Conservation (phyloP, 371 early-diverging fungal species). For the Blastocladiella emersonii region DNA sequence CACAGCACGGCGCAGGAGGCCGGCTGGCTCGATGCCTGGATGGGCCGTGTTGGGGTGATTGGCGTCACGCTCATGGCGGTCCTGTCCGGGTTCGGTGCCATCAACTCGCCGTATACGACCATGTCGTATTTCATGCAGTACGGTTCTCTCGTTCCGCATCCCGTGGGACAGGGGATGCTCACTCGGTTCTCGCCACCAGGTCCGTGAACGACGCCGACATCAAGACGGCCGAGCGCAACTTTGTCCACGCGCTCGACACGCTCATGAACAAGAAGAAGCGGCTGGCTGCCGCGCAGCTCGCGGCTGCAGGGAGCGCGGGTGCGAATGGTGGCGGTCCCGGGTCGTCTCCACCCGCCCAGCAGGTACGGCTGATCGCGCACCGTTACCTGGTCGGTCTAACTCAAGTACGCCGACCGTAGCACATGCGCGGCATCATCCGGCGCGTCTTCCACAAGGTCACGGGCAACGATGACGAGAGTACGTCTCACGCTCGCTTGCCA, state of each 20-base stretch:
- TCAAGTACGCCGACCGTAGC: too few relatives aligned
- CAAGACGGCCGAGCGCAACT: slow-evolving; percentile 38
- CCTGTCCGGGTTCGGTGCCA: slow-evolving; percentile 88
- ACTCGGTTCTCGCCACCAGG: too few relatives aligned
- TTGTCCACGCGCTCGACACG: slow-evolving; percentile 40
- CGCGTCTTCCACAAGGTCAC: slow-evolving; percentile 22
- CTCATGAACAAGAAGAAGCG: slow-evolving; percentile 43
- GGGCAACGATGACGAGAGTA: slow-evolving; percentile 21
- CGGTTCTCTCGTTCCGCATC: not conserved
- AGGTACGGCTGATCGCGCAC: too few relatives aligned
- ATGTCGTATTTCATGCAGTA: slow-evolving; percentile 50
- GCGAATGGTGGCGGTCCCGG: too few relatives aligned
- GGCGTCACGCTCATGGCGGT: slow-evolving; percentile 85
- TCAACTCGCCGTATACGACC: slow-evolving; percentile 67
- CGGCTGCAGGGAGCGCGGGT: slow-evolving; percentile 4
- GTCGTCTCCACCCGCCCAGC: too few relatives aligned
- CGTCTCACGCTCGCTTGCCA: too few relatives aligned
- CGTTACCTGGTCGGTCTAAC: too few relatives aligned
- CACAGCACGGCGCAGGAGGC: slow-evolving; percentile 1
- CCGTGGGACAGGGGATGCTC: not conserved
- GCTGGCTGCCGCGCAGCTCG: slow-evolving; percentile 24
- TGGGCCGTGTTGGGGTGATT: slow-evolving; percentile 67
- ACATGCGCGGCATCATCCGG: slow-evolving; percentile 21
- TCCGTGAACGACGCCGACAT: slow-evolving; percentile 29
- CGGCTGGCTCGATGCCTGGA: slow-evolving; percentile 44